These are phyloP conservation scores for Thalia dealbata DNA, from an alignment of 176 grass and related monocot species.

Conservation along the genomic window DNA sequence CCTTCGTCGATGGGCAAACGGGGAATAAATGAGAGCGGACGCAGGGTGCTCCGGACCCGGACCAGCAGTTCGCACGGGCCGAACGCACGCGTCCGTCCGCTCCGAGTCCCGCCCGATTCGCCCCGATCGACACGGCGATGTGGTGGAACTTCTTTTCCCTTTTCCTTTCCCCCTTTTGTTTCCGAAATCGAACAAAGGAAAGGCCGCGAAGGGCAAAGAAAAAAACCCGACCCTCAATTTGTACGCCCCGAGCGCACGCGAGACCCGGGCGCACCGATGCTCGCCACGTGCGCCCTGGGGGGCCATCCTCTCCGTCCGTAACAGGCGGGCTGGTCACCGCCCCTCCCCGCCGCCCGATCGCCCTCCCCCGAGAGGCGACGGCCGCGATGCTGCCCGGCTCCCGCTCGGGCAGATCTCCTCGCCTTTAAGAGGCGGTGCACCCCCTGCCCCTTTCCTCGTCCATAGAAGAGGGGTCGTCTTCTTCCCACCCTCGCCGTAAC, in stretches of 20 bases:
- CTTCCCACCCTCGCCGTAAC: not conserved
- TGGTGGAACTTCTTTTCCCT: too few relatives aligned
- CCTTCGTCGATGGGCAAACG: too few relatives aligned
- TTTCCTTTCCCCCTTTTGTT: too few relatives aligned
- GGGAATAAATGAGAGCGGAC: too few relatives aligned
- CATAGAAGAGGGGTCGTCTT: not conserved
- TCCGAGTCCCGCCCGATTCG: too few relatives aligned
- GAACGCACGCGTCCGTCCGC: too few relatives aligned
- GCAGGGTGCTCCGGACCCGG: too few relatives aligned
- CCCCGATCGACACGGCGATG: too few relatives aligned
- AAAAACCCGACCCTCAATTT: not conserved
- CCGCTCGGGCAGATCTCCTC: constrained; percentile 6
- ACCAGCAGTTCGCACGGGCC: too few relatives aligned
- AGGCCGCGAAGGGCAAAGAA: too few relatives aligned
- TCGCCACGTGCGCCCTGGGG: not conserved
- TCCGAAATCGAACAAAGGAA: too few relatives aligned
- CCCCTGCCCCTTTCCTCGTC: not conserved
- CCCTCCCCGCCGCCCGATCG: not conserved
- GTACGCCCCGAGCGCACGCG: not conserved
- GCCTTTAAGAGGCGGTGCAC: constrained; percentile 11
- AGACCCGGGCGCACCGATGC: not conserved
- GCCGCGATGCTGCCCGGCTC: not conserved
- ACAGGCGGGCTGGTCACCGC: constrained; percentile 1
- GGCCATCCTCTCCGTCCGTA: constrained; percentile 5
- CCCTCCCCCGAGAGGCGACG: not conserved